Evolutionary conservation across 1,139 yeast species (phyloP).

Genomic region (Pichia sp.): DNA sequence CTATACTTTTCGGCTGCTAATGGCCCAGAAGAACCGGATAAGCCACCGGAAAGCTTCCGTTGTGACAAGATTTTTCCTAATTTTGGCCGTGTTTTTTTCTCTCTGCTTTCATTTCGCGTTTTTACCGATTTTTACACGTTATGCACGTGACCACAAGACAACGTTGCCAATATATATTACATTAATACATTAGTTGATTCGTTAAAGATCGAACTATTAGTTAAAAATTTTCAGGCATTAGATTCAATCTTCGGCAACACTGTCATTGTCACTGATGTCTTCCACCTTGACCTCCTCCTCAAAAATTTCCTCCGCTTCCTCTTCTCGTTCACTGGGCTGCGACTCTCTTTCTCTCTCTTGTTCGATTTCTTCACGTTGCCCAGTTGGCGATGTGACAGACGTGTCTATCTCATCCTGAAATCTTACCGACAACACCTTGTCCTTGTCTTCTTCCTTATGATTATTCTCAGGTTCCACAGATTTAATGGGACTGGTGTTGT

Average conservation of each 20-base stretch:
- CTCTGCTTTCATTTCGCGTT: background rate
- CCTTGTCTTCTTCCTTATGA: background rate
- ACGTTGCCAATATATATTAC: background rate
- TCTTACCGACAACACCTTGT: conserved; percentile 4
- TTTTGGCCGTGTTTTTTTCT: background rate
- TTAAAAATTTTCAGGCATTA: background rate
- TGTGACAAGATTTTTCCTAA: too few species aligned
- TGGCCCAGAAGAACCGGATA: too few species aligned
- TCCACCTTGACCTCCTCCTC: conserved; percentile 8
- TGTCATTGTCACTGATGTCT: background rate
- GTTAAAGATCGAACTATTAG: background rate
- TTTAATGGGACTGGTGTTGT: background rate
- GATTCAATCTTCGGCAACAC: background rate
- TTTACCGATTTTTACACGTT: background rate
- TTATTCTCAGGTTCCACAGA: background rate
- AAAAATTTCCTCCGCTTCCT: background rate
- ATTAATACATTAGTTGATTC: background rate
- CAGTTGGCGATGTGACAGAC: background rate
- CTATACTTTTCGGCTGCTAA: background rate
- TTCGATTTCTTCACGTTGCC: too few species aligned
- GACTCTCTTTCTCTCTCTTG: too few species aligned
- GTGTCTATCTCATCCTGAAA: conserved; percentile 7
- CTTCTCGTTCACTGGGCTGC: conserved; percentile 9
- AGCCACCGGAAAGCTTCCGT: too few species aligned
- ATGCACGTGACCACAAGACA: background rate